Conservation (phyloP, 1,284 basidiomycete species). For the Xerocomus cyaneibrunnescens region DNA sequence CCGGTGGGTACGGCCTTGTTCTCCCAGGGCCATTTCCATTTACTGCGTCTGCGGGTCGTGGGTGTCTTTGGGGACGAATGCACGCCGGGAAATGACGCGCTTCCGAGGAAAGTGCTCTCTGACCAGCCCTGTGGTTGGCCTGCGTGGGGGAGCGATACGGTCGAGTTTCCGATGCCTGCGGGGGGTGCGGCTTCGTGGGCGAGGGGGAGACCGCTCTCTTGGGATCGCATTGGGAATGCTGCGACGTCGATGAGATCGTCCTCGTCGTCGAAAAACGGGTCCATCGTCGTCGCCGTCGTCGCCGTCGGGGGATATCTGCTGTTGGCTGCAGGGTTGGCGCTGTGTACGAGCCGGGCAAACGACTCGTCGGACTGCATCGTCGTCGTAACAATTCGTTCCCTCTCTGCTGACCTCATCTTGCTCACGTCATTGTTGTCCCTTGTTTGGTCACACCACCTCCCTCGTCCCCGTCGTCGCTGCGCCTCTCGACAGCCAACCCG, state of each 20-base stretch:
- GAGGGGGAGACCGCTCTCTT: slow-evolving; percentile 68
- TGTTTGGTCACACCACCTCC: slow-evolving; percentile 10
- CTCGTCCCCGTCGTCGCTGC: not conserved
- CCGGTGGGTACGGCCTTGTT: slow-evolving; percentile 59
- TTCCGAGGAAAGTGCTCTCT: slow-evolving; percentile 49
- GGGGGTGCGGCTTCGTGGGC: slow-evolving; percentile 56
- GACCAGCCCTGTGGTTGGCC: slow-evolving; percentile 69
- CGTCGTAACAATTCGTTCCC: not conserved
- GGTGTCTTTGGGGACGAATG: slow-evolving; percentile 4
- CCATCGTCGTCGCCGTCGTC: slow-evolving; percentile 39
- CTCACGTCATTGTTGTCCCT: slow-evolving; percentile 14
- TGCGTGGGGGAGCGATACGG: slow-evolving; percentile 23
- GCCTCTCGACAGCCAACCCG: not conserved
- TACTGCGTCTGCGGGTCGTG: slow-evolving; percentile 24
- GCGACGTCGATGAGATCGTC: slow-evolving; percentile 35
- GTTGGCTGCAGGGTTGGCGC: slow-evolving; percentile 64
- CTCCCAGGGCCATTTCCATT: slow-evolving; percentile 79
- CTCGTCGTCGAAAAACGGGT: slow-evolving; percentile 83
- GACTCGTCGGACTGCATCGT: slow-evolving; percentile 50
- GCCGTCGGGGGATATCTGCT: slow-evolving; percentile 12
- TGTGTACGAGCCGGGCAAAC: slow-evolving; percentile 69
- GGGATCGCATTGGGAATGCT: slow-evolving; percentile 56
- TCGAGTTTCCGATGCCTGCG: slow-evolving; percentile 38
- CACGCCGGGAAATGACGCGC: slow-evolving; percentile 41
- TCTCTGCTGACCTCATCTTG: slow-evolving; percentile 11